Conservation (phyloP, 2,329 filamentous ascomycete species). For the Xylariaceae sp. region DNA sequence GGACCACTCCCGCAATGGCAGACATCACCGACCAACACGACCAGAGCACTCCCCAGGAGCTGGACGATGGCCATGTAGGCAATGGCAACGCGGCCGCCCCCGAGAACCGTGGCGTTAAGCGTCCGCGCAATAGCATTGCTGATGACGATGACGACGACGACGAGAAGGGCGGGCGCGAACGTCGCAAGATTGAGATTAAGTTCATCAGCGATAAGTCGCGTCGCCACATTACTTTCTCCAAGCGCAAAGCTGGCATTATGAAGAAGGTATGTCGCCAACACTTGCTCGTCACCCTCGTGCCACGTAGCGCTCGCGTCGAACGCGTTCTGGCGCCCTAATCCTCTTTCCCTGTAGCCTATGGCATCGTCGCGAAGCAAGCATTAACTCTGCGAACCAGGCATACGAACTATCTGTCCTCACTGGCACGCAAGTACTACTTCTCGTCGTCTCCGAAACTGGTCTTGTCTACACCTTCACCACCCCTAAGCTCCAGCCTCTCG, state of each 20-base stretch:
- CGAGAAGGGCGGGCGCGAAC: constrained; percentile 96
- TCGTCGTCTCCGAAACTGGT: constrained; percentile 96
- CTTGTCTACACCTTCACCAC: constrained; percentile 99
- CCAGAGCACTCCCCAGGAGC: constrained; percentile 75
- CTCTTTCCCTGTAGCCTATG: not conserved
- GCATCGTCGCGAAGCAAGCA: constrained; percentile 31
- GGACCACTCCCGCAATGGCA: constrained; percentile 63
- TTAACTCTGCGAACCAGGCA: constrained; percentile 63
- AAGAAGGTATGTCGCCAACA: constrained; percentile 80
- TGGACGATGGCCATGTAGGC: constrained; percentile 76
- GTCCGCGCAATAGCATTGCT: constrained; percentile 78
- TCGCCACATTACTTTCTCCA: constrained; percentile 98
- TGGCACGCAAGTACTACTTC: constrained; percentile 93
- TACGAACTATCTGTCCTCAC: constrained; percentile 98
- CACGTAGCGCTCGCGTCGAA: constrained; percentile 29
- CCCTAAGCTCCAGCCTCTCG: constrained; percentile 95
- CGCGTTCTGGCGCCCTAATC: constrained; percentile 16
- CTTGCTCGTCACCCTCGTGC: constrained; percentile 4
- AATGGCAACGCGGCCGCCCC: constrained; percentile 71
- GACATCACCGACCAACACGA: constrained; percentile 82
- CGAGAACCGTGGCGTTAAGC: constrained; percentile 87
- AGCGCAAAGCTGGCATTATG: constrained; percentile 99
- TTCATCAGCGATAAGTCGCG: constrained; percentile 99
- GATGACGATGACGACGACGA: constrained; percentile 98
- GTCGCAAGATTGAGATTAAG: constrained; percentile 99